Conservation (phyloP, 495 filamentous ascomycete species). For the Aspergillus steynii region DNA sequence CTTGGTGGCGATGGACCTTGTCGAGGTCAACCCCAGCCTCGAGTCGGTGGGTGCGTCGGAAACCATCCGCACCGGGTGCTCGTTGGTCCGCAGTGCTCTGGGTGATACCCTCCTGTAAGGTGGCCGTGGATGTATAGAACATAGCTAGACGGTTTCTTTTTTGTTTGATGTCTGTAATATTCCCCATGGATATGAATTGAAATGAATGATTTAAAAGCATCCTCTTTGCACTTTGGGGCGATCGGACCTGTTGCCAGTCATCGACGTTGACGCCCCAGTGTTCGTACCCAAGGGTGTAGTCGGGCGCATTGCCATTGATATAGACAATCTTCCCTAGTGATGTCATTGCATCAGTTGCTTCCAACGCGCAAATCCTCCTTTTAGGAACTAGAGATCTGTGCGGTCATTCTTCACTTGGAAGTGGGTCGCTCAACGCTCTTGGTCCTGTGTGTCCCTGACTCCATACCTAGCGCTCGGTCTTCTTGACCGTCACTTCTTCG, state of each 20-base stretch:
- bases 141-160: conserved; percentile 1
- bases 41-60: conserved; percentile 76
- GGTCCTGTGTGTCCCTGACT: no score
- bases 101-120: conserved; percentile 81
- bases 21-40: conserved; percentile 91
- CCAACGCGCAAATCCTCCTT: no score
- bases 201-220: background rate
- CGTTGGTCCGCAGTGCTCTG: conserved; percentile 84
- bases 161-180: conserved; percentile 5
- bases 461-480: no score
- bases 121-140: background rate
- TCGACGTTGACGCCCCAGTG: background rate
- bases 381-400: background rate
- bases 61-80: conserved; percentile 88
- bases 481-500: background rate
- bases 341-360: no score
- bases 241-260: background rate
- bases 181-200: background rate
- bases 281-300: background rate
- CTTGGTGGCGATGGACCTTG: conserved; percentile 88
- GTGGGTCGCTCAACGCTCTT: background rate
- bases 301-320: background rate
- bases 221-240: background rate
- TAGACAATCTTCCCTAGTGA: no score
- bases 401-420: background rate